phyloP scores from a whole-genome alignment of 225 moss, liverwort and hornwort species.

The Takakia lepidozioides region DNA sequence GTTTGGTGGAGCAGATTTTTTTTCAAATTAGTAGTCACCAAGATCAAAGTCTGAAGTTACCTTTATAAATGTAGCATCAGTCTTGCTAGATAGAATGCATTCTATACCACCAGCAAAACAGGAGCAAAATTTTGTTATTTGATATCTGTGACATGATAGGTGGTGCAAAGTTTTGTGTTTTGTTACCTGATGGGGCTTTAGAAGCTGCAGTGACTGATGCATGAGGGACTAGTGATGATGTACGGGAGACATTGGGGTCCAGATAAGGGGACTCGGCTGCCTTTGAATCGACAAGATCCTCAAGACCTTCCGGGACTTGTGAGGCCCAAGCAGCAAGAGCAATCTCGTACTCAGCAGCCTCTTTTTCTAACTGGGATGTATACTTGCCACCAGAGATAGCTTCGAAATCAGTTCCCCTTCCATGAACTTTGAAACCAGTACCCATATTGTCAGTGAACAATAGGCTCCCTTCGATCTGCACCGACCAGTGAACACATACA shows the following conservation, averaged over 20 bases:
- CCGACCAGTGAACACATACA: background rate
- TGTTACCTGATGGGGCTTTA: no score
- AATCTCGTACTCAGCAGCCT: constrained; percentile 15
- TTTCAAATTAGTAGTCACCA: no score
- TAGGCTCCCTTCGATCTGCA: constrained; percentile 68
- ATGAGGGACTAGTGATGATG: no score
- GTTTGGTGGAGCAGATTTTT: no score
- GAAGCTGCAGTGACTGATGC: no score
- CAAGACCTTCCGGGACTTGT: constrained; percentile 28
- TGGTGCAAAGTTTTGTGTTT: no score
- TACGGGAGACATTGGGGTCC: constrained; percentile 2
- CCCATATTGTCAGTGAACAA: constrained; percentile 64
- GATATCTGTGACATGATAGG: no score
- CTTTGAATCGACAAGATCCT: constrained; percentile 17
- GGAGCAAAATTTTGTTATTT: no score
- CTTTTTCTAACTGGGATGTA: constrained; percentile 12
- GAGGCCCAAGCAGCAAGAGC: constrained; percentile 18
- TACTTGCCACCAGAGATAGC: constrained; percentile 43
- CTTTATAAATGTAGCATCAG: no score
- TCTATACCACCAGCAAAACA: no score
- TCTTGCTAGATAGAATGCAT: no score
- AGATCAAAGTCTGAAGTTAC: no score
- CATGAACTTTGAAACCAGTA: constrained; percentile 52
- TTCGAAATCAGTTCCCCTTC: constrained; percentile 72
- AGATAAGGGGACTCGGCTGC: constrained; percentile 11